Evolutionary conservation across 441 rosid species (phyloP).

Genomic region (Rhodomyrtus psidioides): DNA sequence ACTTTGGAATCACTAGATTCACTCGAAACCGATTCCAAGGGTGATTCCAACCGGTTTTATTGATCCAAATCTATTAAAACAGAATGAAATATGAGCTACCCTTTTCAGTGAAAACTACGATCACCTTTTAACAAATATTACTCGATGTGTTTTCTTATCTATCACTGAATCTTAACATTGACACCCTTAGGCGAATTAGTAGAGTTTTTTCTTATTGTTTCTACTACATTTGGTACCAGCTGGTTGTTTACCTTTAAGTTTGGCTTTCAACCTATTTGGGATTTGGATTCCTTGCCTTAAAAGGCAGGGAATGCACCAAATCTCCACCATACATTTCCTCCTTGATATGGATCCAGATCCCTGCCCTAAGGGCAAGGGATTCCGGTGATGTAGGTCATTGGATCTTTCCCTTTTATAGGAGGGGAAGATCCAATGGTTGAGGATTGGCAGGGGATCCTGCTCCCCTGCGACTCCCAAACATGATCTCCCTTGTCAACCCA

Average conservation of each 20-base stretch:
- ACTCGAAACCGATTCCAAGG: not conserved
- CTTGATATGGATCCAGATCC: too few relatives aligned
- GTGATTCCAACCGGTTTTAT: not conserved
- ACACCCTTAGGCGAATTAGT: not conserved
- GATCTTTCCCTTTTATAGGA: too few relatives aligned
- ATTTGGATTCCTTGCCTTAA: too few relatives aligned
- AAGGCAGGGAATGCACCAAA: too few relatives aligned
- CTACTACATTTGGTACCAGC: not conserved
- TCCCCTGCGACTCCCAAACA: too few relatives aligned
- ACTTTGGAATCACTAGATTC: not conserved
- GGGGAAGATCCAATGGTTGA: too few relatives aligned
- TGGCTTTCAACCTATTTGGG: not conserved
- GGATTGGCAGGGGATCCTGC: too few relatives aligned
- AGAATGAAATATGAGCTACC: not conserved
- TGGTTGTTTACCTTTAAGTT: not conserved
- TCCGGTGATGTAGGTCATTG: too few relatives aligned
- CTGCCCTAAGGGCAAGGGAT: too few relatives aligned
- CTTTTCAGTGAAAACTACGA: not conserved
- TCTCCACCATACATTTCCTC: too few relatives aligned
- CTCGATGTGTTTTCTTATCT: not conserved
- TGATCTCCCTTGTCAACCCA: too few relatives aligned
- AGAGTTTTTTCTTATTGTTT: not conserved
- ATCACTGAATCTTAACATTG: not conserved
- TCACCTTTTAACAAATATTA: not conserved
- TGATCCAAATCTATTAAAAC: not conserved